Base-by-base conservation (phyloP, 2,329 filamentous ascomycete genomes). In the Didymella segeticola region DNA sequence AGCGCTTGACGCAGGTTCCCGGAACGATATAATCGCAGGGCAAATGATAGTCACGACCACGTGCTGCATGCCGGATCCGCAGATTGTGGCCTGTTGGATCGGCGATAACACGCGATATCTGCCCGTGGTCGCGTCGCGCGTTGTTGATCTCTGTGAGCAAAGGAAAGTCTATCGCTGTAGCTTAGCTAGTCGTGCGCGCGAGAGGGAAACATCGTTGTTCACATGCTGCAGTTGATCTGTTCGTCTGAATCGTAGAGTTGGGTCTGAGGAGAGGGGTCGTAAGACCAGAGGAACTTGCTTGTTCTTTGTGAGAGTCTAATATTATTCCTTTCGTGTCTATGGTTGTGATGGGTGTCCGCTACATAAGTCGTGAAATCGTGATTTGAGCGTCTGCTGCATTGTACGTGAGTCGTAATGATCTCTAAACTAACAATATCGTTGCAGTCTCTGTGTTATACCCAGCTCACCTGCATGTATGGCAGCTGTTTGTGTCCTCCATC, bases 311-410 rank as follows among this genome's bases (percentile, higher is more conserved):
- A 34, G 25, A 33, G n/a, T 54, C 27, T 54, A 54, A 45, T 54
- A 45, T 46, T n/a, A n/a, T 20, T 30, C 29, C 37, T 43, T 39
- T 45, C 19, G 22, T 54, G 11, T 48, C 27, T 49, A 49, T 12
- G 22, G 31, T 53, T 7, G 8, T 43, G 33, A 22, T 27, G n/a
- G 17, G 15, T 41, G 17, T 14, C 4, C 41, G 36, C 19, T 17
- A 42, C 33, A 20, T 54, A 26, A 15, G 34, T 49, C 51, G 34
- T 54, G 6, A 41, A 36, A 4, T 54, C 39, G 45, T 54, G 22
- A 34, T 37, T 47, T 45, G 45, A 54, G 51, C 19, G 39, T 43
- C 45, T 54, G 51, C 51, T 49, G 51, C 51, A 54, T 54, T 54
- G 51, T 49, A 49, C 29, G 29, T 36, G 45, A 48, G 34, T 46